Conservation (phyloP, 208 protist genomes). For the Leptomonas seymouri region DNA sequence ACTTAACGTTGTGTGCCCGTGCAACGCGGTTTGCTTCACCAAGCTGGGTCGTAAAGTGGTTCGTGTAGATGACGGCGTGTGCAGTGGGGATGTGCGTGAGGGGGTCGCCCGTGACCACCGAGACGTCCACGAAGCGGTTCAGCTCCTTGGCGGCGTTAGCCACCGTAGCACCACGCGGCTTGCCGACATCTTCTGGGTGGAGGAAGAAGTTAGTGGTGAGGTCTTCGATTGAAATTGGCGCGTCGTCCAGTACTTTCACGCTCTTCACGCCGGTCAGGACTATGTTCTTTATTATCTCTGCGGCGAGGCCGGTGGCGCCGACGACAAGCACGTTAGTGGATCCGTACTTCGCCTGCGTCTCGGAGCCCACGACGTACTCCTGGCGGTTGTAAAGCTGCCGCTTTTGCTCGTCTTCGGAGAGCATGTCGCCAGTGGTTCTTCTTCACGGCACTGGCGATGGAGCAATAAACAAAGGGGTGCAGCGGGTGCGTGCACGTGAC, state of each 20-base stretch:
- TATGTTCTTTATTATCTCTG: slow-evolving; percentile 93
- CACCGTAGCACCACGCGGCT: slow-evolving; percentile 52
- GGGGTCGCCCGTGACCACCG: slow-evolving; percentile 31
- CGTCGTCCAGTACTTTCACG: slow-evolving; percentile 68
- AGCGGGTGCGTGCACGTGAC: neutral
- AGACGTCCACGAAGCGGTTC: slow-evolving; percentile 87
- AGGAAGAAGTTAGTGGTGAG: slow-evolving; percentile 89
- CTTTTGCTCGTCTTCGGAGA: slow-evolving; percentile 62
- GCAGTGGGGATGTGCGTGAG: slow-evolving; percentile 30
- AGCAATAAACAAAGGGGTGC: neutral
- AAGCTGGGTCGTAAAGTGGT: slow-evolving; percentile 65
- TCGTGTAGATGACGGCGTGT: slow-evolving; percentile 85
- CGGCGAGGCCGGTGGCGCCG: slow-evolving; percentile 75
- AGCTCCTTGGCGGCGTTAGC: slow-evolving; percentile 79
- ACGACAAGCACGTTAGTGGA: slow-evolving; percentile 86
- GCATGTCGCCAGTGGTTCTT: slow-evolving; percentile 2
- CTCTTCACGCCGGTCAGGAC: slow-evolving; percentile 82
- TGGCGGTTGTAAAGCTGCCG: slow-evolving; percentile 93
- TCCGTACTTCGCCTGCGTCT: slow-evolving; percentile 89
- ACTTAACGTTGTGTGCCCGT: slow-evolving; percentile 63
- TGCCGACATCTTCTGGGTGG: slow-evolving; percentile 57
- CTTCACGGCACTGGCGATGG: neutral
- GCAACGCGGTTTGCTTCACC: slow-evolving; percentile 58
- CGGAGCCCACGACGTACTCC: slow-evolving; percentile 90
- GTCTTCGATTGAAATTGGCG: slow-evolving; percentile 45